Conservation (phyloP, 192 early-diverging fungal species). For the Linnemannia schmuckeri region DNA sequence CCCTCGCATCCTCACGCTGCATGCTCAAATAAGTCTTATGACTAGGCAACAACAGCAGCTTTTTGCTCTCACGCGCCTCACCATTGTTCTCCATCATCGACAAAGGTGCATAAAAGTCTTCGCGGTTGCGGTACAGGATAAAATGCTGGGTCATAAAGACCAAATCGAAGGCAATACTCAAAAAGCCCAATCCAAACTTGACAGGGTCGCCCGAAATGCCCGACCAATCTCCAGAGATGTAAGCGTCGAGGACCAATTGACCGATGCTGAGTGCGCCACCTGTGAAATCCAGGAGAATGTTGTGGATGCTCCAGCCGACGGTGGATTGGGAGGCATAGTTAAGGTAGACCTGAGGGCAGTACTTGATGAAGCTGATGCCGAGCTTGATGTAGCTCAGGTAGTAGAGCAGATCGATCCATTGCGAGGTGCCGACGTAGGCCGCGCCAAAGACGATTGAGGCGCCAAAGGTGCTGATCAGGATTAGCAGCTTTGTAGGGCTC, state of each 20-base stretch:
- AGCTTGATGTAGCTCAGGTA: constrained; percentile 84
- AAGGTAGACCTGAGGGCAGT: constrained; percentile 78
- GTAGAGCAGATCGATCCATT: constrained; percentile 75
- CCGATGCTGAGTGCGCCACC: constrained; percentile 82
- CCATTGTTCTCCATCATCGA: constrained; percentile 35
- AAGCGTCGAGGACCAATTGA: constrained; percentile 83
- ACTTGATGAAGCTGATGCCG: constrained; percentile 81
- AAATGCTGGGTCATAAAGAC: constrained; percentile 87
- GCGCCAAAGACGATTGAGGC: constrained; percentile 40
- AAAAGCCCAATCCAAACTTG: constrained; percentile 81
- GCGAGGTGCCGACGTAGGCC: constrained; percentile 23
- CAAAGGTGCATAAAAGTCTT: constrained; percentile 43
- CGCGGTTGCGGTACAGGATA: constrained; percentile 69
- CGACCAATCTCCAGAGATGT: constrained; percentile 69
- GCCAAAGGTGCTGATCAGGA: constrained; percentile 53
- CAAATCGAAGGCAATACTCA: constrained; percentile 82
- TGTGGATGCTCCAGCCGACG: constrained; percentile 89
- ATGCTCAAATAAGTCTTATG: constrained; percentile 22
- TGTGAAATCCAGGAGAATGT: constrained; percentile 87
- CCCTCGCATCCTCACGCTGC: neutral
- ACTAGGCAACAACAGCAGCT: constrained; percentile 4
- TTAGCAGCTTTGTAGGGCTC: constrained; percentile 49
- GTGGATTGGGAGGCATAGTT: constrained; percentile 83
- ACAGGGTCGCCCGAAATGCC: constrained; percentile 71
- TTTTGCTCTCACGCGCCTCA: constrained; percentile 15